Base-by-base conservation (phyloP, 192 early-diverging fungal genomes). In the Backusella parvicylindrica region DNA sequence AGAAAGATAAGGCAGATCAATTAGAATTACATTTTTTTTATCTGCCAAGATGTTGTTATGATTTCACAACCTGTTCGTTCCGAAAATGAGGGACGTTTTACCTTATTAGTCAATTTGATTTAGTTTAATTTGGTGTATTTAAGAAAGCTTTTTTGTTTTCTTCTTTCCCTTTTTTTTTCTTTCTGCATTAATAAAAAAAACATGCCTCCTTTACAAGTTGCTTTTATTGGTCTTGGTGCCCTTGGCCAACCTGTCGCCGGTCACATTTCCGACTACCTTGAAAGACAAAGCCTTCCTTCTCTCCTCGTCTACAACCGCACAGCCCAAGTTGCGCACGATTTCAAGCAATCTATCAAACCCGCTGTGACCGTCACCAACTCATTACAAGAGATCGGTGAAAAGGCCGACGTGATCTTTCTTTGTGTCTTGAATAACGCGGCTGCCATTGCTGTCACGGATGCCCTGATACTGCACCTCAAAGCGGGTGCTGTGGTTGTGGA, bases 281-380 rank as follows among this genome's bases (percentile, higher is more conserved):
- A 77, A 40, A 53, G 72, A 7, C 56, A 78, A 9, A 68, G 68
- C 12, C 76, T 77, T 2, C 60, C 79, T 8, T 41, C 79, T 15
- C 72, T 90, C 5, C 78, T 87, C 0, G 90, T 91, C 21, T 89
- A 89, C 77, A 93, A 93, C 79, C 91, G 92, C 38, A 86, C 88
- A 4, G 13, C 53, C 8, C 21, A 60, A 60, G 23, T 60, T 2
- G 21, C 53, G 0, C 23, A 60, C 23, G 53, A 60, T 12, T 60
- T 60, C 26, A 60, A 60, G 4, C 21, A 60, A 28, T n/a, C n/a
- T n/a, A 60, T 23, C 21, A 60, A 60, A 12, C 23, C 53, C 26
- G 23, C 53, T 13, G 23, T 33, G 0, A 50, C 77, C 37, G 89
- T 88, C 72, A 79, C 85, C 50, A 75, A 76, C 1, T 41, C 71